Evolutionary conservation across 768 basidiomycete genomes (phyloP).

Genomic region (Kwoniella dejecticola): DNA sequence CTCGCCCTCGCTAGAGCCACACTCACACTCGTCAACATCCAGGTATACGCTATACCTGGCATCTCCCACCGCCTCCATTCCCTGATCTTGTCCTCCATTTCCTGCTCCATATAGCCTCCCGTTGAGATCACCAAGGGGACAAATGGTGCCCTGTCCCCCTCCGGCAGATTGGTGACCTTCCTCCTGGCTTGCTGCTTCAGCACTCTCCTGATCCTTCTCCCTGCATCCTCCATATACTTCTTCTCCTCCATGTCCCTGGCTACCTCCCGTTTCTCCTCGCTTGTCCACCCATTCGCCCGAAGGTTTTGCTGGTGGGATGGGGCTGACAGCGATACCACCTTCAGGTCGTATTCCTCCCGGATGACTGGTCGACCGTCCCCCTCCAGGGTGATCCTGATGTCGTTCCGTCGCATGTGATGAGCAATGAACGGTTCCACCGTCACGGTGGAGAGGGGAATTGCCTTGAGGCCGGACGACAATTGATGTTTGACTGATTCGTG

Average conservation of each 20-base stretch:
- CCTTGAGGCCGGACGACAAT: neutral
- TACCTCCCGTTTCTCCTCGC: neutral
- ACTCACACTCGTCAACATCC: constrained; percentile 1
- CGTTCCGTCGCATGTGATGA: no score
- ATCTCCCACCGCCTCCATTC: constrained; percentile 11
- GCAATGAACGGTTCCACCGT: no score
- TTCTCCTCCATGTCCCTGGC: neutral
- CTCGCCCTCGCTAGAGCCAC: constrained; percentile 7
- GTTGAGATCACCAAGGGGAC: constrained; percentile 5
- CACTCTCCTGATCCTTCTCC: neutral
- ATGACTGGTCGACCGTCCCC: no score
- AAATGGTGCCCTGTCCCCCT: neutral
- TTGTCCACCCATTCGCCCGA: no score
- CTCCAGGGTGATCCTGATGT: no score
- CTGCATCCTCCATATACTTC: neutral
- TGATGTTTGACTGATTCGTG: constrained; percentile 5
- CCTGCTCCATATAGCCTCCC: constrained; percentile 1
- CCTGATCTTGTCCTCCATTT: neutral
- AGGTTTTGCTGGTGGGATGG: no score
- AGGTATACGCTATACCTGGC: neutral
- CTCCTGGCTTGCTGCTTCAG: constrained; percentile 3
- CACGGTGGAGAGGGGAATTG: no score
- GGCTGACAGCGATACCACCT: no score
- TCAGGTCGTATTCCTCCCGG: no score
- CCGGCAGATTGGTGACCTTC: neutral